A percentile compares a stretch with the other conserved stretches of the same genome.
Conservation (phyloP, 2,329 filamentous ascomycete genomes). For the Penicillium rolfsii region DNA sequence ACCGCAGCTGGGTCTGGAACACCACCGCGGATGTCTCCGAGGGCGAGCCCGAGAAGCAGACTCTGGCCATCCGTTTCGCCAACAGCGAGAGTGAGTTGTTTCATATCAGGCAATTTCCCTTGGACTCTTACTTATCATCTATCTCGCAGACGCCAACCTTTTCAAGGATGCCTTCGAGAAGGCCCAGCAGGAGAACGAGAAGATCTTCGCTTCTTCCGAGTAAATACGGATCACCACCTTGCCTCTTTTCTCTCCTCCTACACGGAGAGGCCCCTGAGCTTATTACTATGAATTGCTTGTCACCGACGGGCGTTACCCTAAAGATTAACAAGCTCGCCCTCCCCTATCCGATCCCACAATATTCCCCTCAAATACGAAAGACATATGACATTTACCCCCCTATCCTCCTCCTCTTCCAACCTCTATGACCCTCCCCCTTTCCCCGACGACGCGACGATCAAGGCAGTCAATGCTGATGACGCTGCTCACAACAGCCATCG, state of each 20-base stretch:
- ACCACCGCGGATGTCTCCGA: slow-evolving; percentile 96
- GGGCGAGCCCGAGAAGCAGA: slow-evolving; percentile 94
- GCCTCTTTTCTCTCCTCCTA: slow-evolving; percentile 2
- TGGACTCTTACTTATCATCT: slow-evolving; percentile 21
- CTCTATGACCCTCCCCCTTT: slow-evolving; percentile 6
- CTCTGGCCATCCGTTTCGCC: slow-evolving; percentile 94
- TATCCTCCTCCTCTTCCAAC: slow-evolving; percentile 15
- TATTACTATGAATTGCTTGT: slow-evolving; percentile 14
- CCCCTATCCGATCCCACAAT: slow-evolving; percentile 13
- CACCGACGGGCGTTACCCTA: slow-evolving; percentile 18
- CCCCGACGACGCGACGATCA: slow-evolving; percentile 29
- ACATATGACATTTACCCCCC: slow-evolving; percentile 16
- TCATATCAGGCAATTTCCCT: neutral
- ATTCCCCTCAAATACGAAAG: slow-evolving; percentile 8
- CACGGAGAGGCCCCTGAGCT: slow-evolving; percentile 7
- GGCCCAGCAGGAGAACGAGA: slow-evolving; percentile 95
- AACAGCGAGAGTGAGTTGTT: slow-evolving; percentile 85
- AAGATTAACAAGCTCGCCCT: slow-evolving; percentile 20
- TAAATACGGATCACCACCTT: slow-evolving; percentile 32
- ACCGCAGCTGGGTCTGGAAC: slow-evolving; percentile 99
- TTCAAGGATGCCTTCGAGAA: slow-evolving; percentile 99
- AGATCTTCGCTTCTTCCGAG: slow-evolving; percentile 66
- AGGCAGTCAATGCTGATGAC: slow-evolving; percentile 36
- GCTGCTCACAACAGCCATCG: slow-evolving; percentile 31
- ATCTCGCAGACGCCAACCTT: slow-evolving; percentile 76